phyloP scores from a whole-genome alignment of 1,284 basidiomycete genomes.

The Ceratobasidium papillatum region DNA sequence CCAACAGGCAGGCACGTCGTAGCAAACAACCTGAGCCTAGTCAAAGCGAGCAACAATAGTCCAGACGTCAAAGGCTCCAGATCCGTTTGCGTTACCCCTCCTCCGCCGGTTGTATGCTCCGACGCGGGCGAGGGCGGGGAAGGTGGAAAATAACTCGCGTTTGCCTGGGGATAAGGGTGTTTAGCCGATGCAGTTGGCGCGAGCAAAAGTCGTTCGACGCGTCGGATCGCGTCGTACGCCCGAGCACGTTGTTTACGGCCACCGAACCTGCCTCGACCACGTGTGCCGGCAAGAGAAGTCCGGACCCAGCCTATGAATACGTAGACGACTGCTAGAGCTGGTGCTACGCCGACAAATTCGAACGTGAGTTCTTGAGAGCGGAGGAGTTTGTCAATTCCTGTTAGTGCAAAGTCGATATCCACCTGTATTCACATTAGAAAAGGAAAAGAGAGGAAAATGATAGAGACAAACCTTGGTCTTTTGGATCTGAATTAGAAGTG shows the following conservation, averaged over 20 bases:
- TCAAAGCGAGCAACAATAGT: conserved; percentile 74
- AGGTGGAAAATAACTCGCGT: conserved; percentile 10
- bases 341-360: conserved; percentile 96
- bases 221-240: conserved; percentile 66
- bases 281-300: conserved; percentile 60
- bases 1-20: conserved; percentile 62
- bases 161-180: not conserved
- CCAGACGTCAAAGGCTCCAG: conserved; percentile 69
- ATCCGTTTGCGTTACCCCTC: conserved; percentile 48
- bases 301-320: conserved; percentile 65
- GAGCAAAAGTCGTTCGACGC: conserved; percentile 51
- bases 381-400: conserved; percentile 90
- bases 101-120: not conserved
- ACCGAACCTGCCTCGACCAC: conserved; percentile 62
- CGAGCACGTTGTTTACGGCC: conserved; percentile 59
- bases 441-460: not conserved
- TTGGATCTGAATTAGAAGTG: conserved; percentile 92
- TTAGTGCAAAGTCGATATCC: conserved; percentile 87
- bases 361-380: conserved; percentile 97
- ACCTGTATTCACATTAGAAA: conserved; percentile 61
- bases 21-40: conserved; percentile 71
- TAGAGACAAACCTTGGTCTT: conserved; percentile 83
- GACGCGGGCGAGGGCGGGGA: conserved; percentile 22
- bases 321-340: conserved; percentile 85
- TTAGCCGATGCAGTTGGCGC: conserved; percentile 40